Base-by-base conservation (phyloP, 208 protist species). In the Novymonas esmeraldas region DNA sequence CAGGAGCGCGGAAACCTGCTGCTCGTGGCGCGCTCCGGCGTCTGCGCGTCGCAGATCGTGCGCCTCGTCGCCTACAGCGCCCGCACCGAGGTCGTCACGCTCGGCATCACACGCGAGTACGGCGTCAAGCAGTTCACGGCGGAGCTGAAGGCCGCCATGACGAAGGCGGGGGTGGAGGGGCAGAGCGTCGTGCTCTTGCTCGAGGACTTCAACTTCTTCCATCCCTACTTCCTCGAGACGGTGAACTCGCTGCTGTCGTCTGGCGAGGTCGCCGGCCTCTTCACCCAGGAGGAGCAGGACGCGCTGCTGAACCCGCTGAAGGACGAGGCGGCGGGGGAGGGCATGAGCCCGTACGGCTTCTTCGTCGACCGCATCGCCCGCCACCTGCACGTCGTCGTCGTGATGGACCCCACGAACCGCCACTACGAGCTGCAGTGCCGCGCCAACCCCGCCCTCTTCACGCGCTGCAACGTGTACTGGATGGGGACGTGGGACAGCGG, bases 201-300 rank as follows among this genome's bases (percentile, higher is more conserved):
- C 34, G 97, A 99, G 80, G 98, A 99, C 73, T 85, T 96, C 77
- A 93, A 99, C 75, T 93, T 99, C 41, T 79, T 90, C 42, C 87
- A 97, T 38, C 58, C 84, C 0, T 64, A 75, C 36, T 95, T 99
- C 67, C 72, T 99, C 9, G 96, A 99, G 74, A 86, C 79, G 31
- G 72, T 99, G 58, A 99, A 99, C 81, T 98, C 94, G 7, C 75
- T 99, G 13, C 82, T 99, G 28, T 92, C 95, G 22, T 92, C 96
- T 1, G 98, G 98, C 28, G 98, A 99, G 80, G 87, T 99, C 2
- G 95, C 98, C 2, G 98, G 98, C 0, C 82, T 99, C 11, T 99
- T 98, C 81, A 83, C 91, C 24, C 83, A 88, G 13, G 95, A 99
- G 72, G 98, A 99, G 79, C 85, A 98, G 20, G 98, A 99, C 16